Conservation (phyloP, 2,329 filamentous ascomycete genomes). For the Fusarium bactridioides region DNA sequence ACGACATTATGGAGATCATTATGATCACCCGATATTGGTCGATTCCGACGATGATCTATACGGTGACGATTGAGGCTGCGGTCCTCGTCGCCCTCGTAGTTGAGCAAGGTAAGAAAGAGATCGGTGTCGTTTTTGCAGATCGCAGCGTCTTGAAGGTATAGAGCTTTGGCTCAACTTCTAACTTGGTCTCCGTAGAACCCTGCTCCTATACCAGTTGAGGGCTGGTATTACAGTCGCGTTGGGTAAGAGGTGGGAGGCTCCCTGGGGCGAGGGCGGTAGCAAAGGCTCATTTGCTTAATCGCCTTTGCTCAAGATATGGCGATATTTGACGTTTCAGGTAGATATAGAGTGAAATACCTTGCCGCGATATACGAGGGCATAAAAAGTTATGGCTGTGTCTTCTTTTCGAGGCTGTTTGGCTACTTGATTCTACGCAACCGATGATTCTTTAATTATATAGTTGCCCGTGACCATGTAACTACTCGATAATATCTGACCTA, state of each 20-base stretch:
- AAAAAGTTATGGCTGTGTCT: background rate
- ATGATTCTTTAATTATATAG: background rate
- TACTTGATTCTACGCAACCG: too few species aligned
- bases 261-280: too few species aligned
- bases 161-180: background rate
- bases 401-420: background rate
- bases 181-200: background rate
- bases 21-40: background rate
- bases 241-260: background rate
- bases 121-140: background rate
- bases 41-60: background rate
- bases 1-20: background rate
- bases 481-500: too few species aligned
- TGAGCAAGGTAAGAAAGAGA: background rate
- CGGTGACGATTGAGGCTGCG: background rate
- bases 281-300: background rate
- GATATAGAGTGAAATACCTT: too few species aligned
- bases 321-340: background rate
- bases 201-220: background rate
- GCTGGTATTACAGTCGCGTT: background rate
- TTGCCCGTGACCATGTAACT: background rate
- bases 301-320: background rate
- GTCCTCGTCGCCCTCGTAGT: background rate
- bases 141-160: background rate
- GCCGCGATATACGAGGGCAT: background rate